These are phyloP conservation scores for Scedosporium boydii DNA, from an alignment of 2,329 filamentous ascomycete genomes.

Conservation along the genomic window DNA sequence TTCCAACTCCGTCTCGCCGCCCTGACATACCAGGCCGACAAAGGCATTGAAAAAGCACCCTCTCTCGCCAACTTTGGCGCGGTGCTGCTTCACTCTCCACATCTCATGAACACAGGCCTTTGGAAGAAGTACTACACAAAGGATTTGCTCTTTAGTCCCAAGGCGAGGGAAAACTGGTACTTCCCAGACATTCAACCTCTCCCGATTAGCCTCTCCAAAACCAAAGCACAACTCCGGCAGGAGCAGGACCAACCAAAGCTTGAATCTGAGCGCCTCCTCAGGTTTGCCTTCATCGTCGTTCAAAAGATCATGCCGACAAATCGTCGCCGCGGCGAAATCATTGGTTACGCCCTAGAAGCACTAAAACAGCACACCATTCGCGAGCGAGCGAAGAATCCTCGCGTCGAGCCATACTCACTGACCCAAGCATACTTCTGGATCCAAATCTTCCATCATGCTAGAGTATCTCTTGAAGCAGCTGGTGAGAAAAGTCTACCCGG, in stretches of 20 bases:
- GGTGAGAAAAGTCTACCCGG: background rate
- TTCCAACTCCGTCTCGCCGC: conserved; percentile 22
- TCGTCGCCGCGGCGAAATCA: conserved; percentile 14
- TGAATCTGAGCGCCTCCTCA: conserved; percentile 14
- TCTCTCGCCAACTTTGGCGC: conserved; percentile 13
- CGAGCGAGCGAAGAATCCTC: conserved; percentile 9
- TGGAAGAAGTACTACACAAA: conserved; percentile 24
- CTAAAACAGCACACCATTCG: conserved; percentile 17
- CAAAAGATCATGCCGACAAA: conserved; percentile 14
- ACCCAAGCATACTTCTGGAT: conserved; percentile 24
- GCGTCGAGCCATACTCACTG: conserved; percentile 18
- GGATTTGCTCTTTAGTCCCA: conserved; percentile 18
- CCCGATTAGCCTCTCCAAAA: conserved; percentile 10
- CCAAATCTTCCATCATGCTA: conserved; percentile 15
- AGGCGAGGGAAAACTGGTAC: conserved; percentile 18
- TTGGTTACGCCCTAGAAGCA: conserved; percentile 16
- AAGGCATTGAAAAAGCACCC: conserved; percentile 6
- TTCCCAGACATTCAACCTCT: conserved; percentile 21
- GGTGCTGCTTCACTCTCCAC: conserved; percentile 15
- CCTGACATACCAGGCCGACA: conserved; percentile 14
- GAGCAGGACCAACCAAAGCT: no score
- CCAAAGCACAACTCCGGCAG: background rate
- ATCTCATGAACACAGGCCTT: conserved; percentile 19
- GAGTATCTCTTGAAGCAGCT: conserved; percentile 8
- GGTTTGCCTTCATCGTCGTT: conserved; percentile 21